Conservation (phyloP, 805 yeast species). For the Phaffomyces opuntiae region DNA sequence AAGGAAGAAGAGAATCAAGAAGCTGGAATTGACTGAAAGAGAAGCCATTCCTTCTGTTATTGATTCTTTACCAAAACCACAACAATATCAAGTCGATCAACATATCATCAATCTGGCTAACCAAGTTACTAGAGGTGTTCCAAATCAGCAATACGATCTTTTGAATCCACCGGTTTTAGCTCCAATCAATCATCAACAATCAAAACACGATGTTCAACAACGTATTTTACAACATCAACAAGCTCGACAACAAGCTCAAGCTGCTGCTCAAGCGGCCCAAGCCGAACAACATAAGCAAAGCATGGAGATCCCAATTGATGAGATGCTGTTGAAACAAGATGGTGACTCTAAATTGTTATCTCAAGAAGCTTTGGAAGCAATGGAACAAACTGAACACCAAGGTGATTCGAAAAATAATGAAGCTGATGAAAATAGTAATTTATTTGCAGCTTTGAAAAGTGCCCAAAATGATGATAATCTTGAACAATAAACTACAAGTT, state of each 20-base stretch:
- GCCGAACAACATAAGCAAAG: conserved; percentile 6
- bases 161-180: conserved; percentile 7
- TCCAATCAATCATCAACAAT: conserved; percentile 6
- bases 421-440: background rate
- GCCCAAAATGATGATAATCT: too few species aligned
- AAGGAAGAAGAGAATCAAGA: conserved; percentile 7
- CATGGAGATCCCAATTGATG: conserved; percentile 13
- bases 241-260: conserved; percentile 5
- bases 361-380: too few species aligned
- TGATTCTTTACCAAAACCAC: background rate
- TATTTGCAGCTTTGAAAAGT: too few species aligned
- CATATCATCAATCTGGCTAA: conserved; percentile 9
- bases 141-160: conserved; percentile 3
- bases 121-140: conserved; percentile 6
- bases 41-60: conserved; percentile 3
- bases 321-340: conserved; percentile 10
- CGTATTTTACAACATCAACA: conserved; percentile 6
- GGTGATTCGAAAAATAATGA: background rate
- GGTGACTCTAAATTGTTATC: background rate
- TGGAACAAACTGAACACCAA: too few species aligned
- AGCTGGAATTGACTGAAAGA: conserved; percentile 10
- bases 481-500: too few species aligned
- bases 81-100: conserved; percentile 3
- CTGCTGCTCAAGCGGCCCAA: conserved; percentile 6
- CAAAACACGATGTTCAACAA: conserved; percentile 6